Percentiles rank a stretch among this genome's conserved stretches.
Conservation (phyloP, 108 stramenopile genomes). For the Cyclotella atomus region DNA sequence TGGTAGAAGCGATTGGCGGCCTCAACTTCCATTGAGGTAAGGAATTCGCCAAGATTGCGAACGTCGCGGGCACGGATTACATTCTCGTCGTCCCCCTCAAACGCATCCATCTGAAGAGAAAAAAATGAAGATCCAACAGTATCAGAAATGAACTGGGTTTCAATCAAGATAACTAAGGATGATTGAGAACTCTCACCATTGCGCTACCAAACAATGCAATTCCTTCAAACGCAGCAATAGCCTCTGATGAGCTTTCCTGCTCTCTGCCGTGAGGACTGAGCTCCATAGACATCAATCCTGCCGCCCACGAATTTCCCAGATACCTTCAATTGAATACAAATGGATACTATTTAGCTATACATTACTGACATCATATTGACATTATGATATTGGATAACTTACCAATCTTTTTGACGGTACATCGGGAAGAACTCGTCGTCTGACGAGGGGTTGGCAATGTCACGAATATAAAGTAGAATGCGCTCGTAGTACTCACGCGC, state of each 20-base stretch:
- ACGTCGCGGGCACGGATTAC: conserved; percentile 55
- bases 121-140: too few species aligned
- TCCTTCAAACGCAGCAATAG: conserved; percentile 93
- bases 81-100: conserved; percentile 51
- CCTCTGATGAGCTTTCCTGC: conserved; percentile 93
- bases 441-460: conserved; percentile 92
- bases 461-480: conserved; percentile 84
- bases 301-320: conserved; percentile 93
- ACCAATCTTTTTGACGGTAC: conserved; percentile 92
- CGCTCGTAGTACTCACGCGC: conserved; percentile 81
- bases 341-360: too few species aligned
- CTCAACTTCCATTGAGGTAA: conserved; percentile 85
- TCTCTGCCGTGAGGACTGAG: conserved; percentile 92
- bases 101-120: conserved; percentile 35
- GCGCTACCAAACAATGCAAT: conserved; percentile 88
- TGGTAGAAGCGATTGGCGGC: conserved; percentile 92
- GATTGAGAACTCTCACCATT: conserved; percentile 47
- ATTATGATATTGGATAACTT: too few species aligned
- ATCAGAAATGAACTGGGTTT: not conserved
- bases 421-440: conserved; percentile 84
- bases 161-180: not conserved
- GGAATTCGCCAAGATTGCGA: conserved; percentile 70
- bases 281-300: conserved; percentile 77
- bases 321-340: too few species aligned
- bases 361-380: too few species aligned